These are phyloP conservation scores for Hansfordia pulvinata DNA, from an alignment of 2,329 filamentous ascomycete genomes.

Conservation along the genomic window DNA sequence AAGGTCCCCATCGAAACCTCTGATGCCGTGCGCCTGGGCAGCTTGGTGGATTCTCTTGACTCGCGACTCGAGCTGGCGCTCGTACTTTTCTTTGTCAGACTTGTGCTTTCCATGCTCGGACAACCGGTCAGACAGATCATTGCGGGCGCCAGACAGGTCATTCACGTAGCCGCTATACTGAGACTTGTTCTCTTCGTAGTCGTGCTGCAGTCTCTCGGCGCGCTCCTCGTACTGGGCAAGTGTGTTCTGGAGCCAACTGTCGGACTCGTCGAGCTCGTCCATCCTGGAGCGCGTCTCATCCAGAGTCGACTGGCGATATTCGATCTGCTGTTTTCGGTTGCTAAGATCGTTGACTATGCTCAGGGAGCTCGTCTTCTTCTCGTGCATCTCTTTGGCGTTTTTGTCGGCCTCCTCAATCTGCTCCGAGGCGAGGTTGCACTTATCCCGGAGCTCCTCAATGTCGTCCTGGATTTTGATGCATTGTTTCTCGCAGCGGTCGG, in stretches of 20 bases:
- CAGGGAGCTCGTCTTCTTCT: conserved; percentile 60
- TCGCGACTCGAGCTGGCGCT: conserved; percentile 62
- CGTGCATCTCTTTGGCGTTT: conserved; percentile 52
- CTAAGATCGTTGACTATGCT: conserved; percentile 62
- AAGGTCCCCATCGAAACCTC: conserved; percentile 71
- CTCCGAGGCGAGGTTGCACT: conserved; percentile 41
- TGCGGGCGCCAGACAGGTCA: conserved; percentile 28
- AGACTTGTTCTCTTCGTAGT: conserved; percentile 47
- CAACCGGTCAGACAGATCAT: conserved; percentile 34
- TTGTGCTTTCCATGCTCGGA: conserved; percentile 64
- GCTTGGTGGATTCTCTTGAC: conserved; percentile 65
- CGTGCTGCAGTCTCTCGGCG: conserved; percentile 49
- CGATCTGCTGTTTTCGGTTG: conserved; percentile 62
- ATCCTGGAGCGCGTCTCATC: conserved; percentile 58
- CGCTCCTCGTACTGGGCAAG: conserved; percentile 68
- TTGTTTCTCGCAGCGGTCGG: conserved; percentile 55
- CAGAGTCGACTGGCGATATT: conserved; percentile 57
- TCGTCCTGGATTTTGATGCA: conserved; percentile 51
- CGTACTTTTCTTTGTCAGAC: conserved; percentile 77
- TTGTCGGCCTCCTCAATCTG: conserved; percentile 47
- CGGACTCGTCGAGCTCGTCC: conserved; percentile 64
- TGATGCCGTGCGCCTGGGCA: conserved; percentile 63
- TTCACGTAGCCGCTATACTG: conserved; percentile 53
- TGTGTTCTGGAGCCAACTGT: conserved; percentile 58
- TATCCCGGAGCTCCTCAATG: conserved; percentile 45